Evolutionary conservation across 1,284 basidiomycete species (phyloP), one percentile per base, ranked within the genome.

Genomic region (Albatrellus sp.): DNA sequence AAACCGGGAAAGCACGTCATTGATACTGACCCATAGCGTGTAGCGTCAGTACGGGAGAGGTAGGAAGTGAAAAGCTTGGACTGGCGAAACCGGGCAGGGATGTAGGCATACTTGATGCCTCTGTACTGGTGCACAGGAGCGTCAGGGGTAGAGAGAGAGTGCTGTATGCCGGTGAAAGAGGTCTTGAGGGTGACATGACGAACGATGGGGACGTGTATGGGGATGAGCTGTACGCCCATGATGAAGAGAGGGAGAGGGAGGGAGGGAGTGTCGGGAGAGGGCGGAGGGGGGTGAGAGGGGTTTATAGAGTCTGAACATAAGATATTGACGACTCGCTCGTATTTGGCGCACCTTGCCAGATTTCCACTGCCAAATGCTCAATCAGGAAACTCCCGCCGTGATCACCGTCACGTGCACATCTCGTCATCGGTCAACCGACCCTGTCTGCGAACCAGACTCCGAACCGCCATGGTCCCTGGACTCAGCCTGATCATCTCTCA

Each of bases 71-170:
- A 70, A 36, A 85, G 62, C 48, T 66, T 68, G 1, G 83, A 82
- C 58, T 77, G 81, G 42, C 80, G 74, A 56, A 86, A 86, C 42
- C 82, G 77, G 29, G 73, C 75, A 19, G 80, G 79, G n/a, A 85
- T 67, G 17, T 66, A 67, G 29, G 79, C 83, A 53, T 85, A 86
- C 61, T 82, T 82, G 54, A 86, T 77, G 29, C 82, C 82, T 28
- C 75, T 71, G 53, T 73, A 86, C 56, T 85, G 83, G 53, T 78
- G 73, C 47, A 86, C 67, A n/a, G 66, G 67, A 0, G 62, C 57
- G 39, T 72, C 70, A 16, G 67, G 58, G 1, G 75, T 71, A 3
- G 83, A 83, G 16, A 73, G 49, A 9, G 67, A 52, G 57, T 84
- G 82, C 33, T 73, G 64, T 36, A 80, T 54, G 43, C 82, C 83